Base-by-base conservation (phyloP, 2,329 filamentous ascomycete genomes). In the Xylariaceae sp. region DNA sequence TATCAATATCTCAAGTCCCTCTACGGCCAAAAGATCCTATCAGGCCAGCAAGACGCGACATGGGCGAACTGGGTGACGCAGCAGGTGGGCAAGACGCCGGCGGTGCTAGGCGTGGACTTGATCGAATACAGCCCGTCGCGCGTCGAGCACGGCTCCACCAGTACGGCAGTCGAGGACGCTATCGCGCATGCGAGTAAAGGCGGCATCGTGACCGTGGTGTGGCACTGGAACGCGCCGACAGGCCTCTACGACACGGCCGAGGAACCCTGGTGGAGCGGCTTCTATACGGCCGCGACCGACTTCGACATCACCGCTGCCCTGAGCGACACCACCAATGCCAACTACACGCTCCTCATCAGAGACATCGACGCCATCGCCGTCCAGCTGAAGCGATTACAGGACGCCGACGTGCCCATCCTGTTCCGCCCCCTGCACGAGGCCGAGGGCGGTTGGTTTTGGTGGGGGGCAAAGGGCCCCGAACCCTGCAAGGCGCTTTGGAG, bases 121-220 rank as follows among this genome's bases (percentile, higher is more conserved):
- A 50, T 40, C 26, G 47, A 50, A 11, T 50, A 50, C 34, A 40
- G 36, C 24, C 48, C 50, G 17, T 53, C 50, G 50, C 50, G 50
- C 31, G 50, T 53, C 23, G 50, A 46, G 31, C 40, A 9, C 33
- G 40, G 41, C 4, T n/a, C 40, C 4, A 53, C 33, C 2, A 53
- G 50, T 8, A 53, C 50, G 16, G 31, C 50, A 4, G 40, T 39
- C 8, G 50, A 53, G 14, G 40, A 53, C 17, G 40, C 50, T 5
- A 46, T 53, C 40, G 50, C 41, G 16, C 50, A 53, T 24, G 50
- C 50, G 4, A 24, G 7, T 4, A 53, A 46, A 2, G 41, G 50
- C 31, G 50, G 40, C 17, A 53, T 53, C 4, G 50, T 46, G 17
- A 53, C 50, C 1, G 24, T 53, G 17, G 40, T 46, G 24, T 46